Evolutionary conservation across 164 flowering plant species (phyloP).

Genomic region (Santalum album): DNA sequence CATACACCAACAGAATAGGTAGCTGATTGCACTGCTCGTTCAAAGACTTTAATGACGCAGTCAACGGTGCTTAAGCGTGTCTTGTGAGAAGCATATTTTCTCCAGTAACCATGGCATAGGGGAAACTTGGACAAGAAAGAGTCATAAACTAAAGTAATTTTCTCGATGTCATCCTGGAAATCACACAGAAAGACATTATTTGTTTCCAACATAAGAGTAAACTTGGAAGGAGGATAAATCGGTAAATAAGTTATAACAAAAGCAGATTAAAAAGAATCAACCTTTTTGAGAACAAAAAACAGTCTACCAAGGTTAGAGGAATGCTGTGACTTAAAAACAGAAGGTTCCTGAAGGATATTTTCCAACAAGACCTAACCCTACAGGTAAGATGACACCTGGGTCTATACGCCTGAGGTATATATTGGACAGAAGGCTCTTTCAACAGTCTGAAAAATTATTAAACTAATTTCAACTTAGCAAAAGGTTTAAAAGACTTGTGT

Average conservation of each 20-base stretch:
- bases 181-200: constrained; percentile 4
- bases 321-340: no score
- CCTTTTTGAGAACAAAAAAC: no score
- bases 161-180: constrained; percentile 57
- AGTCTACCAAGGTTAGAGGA: no score
- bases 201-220: constrained; percentile 5
- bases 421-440: no score
- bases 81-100: constrained; percentile 74
- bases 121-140: constrained; percentile 74
- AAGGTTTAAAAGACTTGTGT: no score
- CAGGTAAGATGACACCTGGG: no score
- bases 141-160: constrained; percentile 54
- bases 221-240: neutral
- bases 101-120: constrained; percentile 90
- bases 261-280: neutral
- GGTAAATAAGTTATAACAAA: neutral
- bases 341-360: no score
- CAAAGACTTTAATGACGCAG: constrained; percentile 65
- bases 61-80: constrained; percentile 38
- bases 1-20: constrained; percentile 69
- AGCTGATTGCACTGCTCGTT: constrained; percentile 57
- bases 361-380: no score
- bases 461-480: no score
- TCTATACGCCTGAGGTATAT: no score
- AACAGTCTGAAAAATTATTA: no score